Conservation (phyloP, 192 early-diverging fungal species). For the Chytriomyces sp. region DNA sequence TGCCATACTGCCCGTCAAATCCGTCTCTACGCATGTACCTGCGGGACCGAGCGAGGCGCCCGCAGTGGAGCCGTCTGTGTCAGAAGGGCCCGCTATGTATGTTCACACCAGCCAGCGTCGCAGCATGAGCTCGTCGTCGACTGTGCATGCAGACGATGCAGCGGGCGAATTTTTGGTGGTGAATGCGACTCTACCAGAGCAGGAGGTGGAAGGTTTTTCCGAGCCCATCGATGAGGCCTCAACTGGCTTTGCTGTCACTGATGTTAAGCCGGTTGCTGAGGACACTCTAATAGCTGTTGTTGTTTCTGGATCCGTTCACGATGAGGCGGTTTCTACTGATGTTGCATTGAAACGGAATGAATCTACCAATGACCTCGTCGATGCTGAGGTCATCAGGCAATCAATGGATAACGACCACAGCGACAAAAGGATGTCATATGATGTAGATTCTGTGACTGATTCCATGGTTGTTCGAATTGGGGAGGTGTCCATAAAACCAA, state of each 20-base stretch:
- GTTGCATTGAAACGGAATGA: background rate
- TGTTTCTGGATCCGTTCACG: background rate
- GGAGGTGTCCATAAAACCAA: background rate
- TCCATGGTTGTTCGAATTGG: background rate
- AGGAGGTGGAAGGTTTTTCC: too few species aligned
- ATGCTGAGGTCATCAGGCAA: background rate
- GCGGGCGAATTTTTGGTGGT: slow-evolving; percentile 7
- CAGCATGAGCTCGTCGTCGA: background rate
- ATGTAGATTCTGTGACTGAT: background rate
- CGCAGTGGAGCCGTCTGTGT: background rate
- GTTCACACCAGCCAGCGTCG: too few species aligned
- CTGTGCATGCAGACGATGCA: background rate
- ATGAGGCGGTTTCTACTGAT: background rate
- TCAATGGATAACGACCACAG: slow-evolving; percentile 3
- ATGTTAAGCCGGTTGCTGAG: background rate
- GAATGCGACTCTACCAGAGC: background rate
- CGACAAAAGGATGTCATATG: slow-evolving; percentile 8
- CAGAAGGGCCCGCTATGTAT: background rate
- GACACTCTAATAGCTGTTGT: background rate
- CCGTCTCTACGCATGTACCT: background rate
- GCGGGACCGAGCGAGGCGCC: background rate
- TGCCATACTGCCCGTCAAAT: too few species aligned
- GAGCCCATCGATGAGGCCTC: background rate
- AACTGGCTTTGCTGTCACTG: background rate
- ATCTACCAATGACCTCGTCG: background rate